Base-by-base conservation (phyloP, 495 filamentous ascomycete genomes). In the Neurospora africana region DNA sequence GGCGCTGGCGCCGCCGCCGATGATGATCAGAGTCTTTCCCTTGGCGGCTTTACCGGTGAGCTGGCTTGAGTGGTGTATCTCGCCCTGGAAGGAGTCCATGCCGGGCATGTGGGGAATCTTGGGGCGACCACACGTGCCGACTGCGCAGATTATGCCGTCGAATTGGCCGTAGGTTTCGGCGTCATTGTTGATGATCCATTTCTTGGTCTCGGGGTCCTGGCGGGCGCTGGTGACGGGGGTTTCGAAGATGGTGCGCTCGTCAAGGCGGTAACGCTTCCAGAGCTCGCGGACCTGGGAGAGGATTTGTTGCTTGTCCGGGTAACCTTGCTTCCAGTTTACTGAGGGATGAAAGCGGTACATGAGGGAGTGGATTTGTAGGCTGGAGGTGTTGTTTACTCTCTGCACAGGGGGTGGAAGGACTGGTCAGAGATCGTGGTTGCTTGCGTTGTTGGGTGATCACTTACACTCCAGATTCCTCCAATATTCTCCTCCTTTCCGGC, bases 341-440 rank as follows among this genome's bases (percentile, higher is more conserved):
- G 91, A 92, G 0, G 93, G 93, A 72, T 94, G 92, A 79, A 95
- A 97, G 38, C 93, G 88, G 80, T 94, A 95, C 92, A 95, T 94
- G 72, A 94, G 81, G 53, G 89, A 92, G 78, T 95, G 91, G 43
- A 95, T 92, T 74, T 95, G 92, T 0, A 95, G 86, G 53, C 90
- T 86, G 2, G 91, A 93, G 11, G 92, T 94, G 72, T 91, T 92
- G 83, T 94, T 94, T 47, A 95, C 93, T 82, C 87, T 86, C 89
- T 93, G 47, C 21, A 19, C 10, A 58, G 5, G 11, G 23, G 23
- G 23, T 61, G 72, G 58, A 47, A 71, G 1, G 13, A n/a, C 3
- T 40, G 37, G 47, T 77, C 19, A 27, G 68, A 27, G 23, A 65
- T 15, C 3, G 53, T 33, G 53, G 27, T 61, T 15, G 13, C 17